These are phyloP conservation scores for Agroathelia rolfsii DNA, from an alignment of 1,284 basidiomycete genomes.

Conservation along the genomic window DNA sequence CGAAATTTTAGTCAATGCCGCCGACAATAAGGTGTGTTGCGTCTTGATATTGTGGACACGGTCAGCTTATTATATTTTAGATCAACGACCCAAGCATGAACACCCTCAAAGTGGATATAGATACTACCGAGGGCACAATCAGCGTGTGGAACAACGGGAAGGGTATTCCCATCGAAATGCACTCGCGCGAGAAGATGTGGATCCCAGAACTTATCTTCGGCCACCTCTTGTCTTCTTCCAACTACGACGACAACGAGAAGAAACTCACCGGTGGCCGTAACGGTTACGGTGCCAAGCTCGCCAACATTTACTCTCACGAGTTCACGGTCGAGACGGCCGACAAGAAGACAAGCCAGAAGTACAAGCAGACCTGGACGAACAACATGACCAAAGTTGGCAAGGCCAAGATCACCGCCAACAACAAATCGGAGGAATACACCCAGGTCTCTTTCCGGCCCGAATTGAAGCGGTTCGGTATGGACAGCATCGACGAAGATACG, in stretches of 20 bases:
- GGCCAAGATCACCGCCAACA: slow-evolving; percentile 89
- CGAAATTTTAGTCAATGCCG: slow-evolving; percentile 98
- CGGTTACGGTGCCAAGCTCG: slow-evolving; percentile 96
- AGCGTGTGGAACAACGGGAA: slow-evolving; percentile 94
- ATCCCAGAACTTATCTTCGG: slow-evolving; percentile 99
- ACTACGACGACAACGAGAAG: slow-evolving; percentile 99
- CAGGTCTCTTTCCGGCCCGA: slow-evolving; percentile 93
- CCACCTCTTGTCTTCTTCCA: slow-evolving; percentile 89
- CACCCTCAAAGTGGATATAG: slow-evolving; percentile 79
- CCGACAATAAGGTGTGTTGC: slow-evolving; percentile 86
- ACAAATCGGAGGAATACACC: slow-evolving; percentile 86
- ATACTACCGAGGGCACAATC: slow-evolving; percentile 79
- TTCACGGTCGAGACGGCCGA: slow-evolving; percentile 98
- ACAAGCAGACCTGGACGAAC: slow-evolving; percentile 89
- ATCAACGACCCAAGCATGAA: slow-evolving; percentile 88
- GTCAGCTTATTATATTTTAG: slow-evolving; percentile 29
- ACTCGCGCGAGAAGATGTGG: slow-evolving; percentile 87
- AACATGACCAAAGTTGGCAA: slow-evolving; percentile 89
- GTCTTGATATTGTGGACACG: slow-evolving; percentile 2
- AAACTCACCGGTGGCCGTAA: slow-evolving; percentile 98
- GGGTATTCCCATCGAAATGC: slow-evolving; percentile 96
- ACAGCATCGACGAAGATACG: slow-evolving; percentile 85
- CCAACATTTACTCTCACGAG: slow-evolving; percentile 97
- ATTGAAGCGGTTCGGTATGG: slow-evolving; percentile 88
- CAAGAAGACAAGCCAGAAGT: slow-evolving; percentile 81